Evolutionary conservation across 441 rosid species (phyloP).

Genomic region (Erysimum pusillum): DNA sequence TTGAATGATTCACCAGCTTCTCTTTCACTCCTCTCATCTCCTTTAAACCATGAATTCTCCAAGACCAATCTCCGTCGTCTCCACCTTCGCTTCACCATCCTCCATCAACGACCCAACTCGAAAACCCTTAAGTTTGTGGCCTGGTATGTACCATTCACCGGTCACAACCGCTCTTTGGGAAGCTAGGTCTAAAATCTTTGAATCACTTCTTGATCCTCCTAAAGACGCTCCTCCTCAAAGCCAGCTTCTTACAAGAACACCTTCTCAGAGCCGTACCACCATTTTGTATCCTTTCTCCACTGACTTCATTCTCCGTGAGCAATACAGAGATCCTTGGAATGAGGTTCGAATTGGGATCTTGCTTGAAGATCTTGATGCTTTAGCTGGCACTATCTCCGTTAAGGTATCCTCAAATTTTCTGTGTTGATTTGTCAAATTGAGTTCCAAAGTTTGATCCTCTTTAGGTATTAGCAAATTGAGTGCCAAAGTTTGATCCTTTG

Average conservation of each 20-base stretch:
- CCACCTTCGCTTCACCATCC: conserved; percentile 66
- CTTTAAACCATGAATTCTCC: conserved; percentile 38
- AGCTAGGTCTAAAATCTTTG: conserved; percentile 76
- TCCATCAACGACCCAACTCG: conserved; percentile 44
- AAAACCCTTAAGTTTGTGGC: conserved; percentile 87
- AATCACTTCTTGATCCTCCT: conserved; percentile 77
- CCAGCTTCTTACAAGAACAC: conserved; percentile 65
- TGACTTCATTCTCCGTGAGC: conserved; percentile 77
- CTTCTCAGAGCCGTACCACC: conserved; percentile 72
- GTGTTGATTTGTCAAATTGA: background rate
- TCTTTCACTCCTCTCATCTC: conserved; percentile 3
- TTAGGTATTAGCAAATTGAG: background rate
- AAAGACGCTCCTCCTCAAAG: conserved; percentile 85
- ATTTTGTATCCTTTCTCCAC: conserved; percentile 72
- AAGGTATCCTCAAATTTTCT: conserved; percentile 57
- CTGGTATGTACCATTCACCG: conserved; percentile 89
- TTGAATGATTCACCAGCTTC: conserved; percentile 42
- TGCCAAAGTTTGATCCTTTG: too few species aligned
- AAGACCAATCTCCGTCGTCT: conserved; percentile 61
- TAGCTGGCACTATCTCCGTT: conserved; percentile 89
- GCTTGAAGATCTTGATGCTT: conserved; percentile 94
- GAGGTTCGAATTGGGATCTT: conserved; percentile 83
- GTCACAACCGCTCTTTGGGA: conserved; percentile 86
- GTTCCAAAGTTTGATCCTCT: conserved; percentile 1
- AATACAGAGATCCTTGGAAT: conserved; percentile 90